Percentiles rank a stretch among this genome's conserved stretches.
These are phyloP conservation scores for Suillus subluteus DNA, from an alignment of 768 basidiomycete species.

Conservation along the genomic window DNA sequence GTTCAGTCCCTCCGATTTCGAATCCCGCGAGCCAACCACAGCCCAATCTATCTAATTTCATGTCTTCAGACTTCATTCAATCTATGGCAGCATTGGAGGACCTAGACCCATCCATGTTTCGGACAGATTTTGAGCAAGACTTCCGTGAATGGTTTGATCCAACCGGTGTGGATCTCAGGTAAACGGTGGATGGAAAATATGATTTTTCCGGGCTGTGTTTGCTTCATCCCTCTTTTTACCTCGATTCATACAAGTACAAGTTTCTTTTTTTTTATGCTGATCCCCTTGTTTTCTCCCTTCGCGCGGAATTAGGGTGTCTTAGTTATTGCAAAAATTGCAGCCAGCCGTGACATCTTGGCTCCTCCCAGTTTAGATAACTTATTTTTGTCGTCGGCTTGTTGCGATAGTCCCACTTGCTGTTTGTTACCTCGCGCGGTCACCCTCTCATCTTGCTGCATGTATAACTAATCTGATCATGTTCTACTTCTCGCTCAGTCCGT, in stretches of 20 bases:
- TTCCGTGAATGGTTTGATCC: slow-evolving; percentile 77
- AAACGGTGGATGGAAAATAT: slow-evolving; percentile 11
- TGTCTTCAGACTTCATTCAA: slow-evolving; percentile 48
- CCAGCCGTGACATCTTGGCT: slow-evolving; percentile 15
- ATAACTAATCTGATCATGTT: slow-evolving; percentile 16
- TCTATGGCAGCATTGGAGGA: slow-evolving; percentile 45
- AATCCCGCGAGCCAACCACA: slow-evolving; percentile 24
- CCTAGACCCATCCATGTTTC: slow-evolving; percentile 42
- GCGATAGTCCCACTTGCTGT: slow-evolving; percentile 13
- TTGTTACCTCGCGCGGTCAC: slow-evolving; percentile 6
- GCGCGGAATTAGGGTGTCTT: slow-evolving; percentile 21
- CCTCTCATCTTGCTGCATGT: slow-evolving; percentile 18
- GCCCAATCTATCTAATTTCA: slow-evolving; percentile 15
- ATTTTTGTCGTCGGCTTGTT: slow-evolving; percentile 16
- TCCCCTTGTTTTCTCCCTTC: slow-evolving; percentile 8
- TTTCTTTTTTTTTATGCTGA: slow-evolving; percentile 6
- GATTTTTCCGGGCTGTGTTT: slow-evolving; percentile 13
- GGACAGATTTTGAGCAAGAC: slow-evolving; percentile 63
- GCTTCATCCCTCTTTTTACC: slow-evolving; percentile 15
- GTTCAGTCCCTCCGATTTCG: slow-evolving; percentile 29
- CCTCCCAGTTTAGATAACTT: slow-evolving; percentile 12
- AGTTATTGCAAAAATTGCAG: slow-evolving; percentile 35
- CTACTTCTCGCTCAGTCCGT: background rate
- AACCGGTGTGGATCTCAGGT: slow-evolving; percentile 40
- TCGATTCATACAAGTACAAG: slow-evolving; percentile 24